Evolutionary conservation across 129 eudicot species (phyloP), one percentile per base, ranked within the genome.

Genomic region (Arctium minus): DNA sequence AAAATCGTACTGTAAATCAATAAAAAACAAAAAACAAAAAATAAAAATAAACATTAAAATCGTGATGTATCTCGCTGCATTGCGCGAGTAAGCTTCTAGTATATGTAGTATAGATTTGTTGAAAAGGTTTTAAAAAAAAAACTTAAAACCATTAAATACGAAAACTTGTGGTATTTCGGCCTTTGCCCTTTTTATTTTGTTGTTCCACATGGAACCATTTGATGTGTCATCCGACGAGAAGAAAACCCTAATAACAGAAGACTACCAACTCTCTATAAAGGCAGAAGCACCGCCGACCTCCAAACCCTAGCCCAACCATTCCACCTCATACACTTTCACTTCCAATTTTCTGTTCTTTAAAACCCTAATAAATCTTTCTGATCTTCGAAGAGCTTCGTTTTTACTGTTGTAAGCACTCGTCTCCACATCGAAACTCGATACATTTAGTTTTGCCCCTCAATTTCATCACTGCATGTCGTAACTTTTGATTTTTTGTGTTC

Each of bases 221-320:
- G 29, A 80, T 48, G 77, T 80, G 83, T 46, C 76, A 70, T 71
- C 71, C 13, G 56, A 71, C 36, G 77, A 53, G 36, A 0, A 33
- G 18, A 40, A 81, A 81, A 73, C 84, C 84, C 84, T 80, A 80
- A 80, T 5, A 36, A 81, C 67, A 32, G 67, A 73, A 71, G 38
- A 22, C 84, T 72, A 36, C 84, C 53, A 73, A 62, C 84, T 81
- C 70, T 73, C 73, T 81, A 81, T 81, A 81, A 72, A 46, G 70
- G 22, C 76, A 70, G 76, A 69, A 42, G 65, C 83, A 72, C 78
- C 78, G 84, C 84, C 84, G 78, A 48, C 84, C 84, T 80, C 76
- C 84, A 80, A 80, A 80, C 84, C 84, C 84, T 80, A 80, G 83
- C 72, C 5, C 53, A 53, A 53, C 56, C 56, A 46, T 46, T 17